Base-by-base conservation (phyloP, 1,284 basidiomycete genomes). In the Ustilago tritici region DNA sequence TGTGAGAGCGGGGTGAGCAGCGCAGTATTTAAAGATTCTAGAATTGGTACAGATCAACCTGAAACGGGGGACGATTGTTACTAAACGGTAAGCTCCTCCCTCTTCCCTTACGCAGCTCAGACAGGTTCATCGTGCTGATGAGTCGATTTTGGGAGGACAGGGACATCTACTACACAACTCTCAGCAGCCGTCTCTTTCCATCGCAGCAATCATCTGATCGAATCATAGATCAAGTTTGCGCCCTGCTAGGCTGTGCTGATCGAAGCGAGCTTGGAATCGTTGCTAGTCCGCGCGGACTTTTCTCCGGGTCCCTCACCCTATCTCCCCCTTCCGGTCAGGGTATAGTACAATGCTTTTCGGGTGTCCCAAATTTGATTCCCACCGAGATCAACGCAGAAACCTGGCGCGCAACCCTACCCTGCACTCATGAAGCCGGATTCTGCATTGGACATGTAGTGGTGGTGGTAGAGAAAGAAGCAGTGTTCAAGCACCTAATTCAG, bases 381-480 rank as follows among this genome's bases (percentile, higher is more conserved):
- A n/a, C 64, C 28, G 66, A 73, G 46, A 43, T 70, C 1, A n/a
- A 5, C 15, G n/a, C 35, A 4, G 32, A 14, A 4, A 12, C 15
- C 4, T 72, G 65, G 56, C 23, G 40, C 2, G 59, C 76, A 4
- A 32, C 23, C 10, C n/a, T 65, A 17, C n/a, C 2, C 17, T 63
- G 61, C 43, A n/a, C 6, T 12, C 19, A 19, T 2, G 6, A 43
- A 23, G 23, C 12, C 15, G 12, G 9, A 32, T 23, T 11, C 17
- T 61, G 50, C 6, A 19, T n/a, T 1, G 74, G 57, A 3, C 50
- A 62, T 7, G 64, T 77, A 31, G 62, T 81, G n/a, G 49, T 84
- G 8, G 56, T 84, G 2, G 82, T 84, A 4, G 83, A 84, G 65
- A 84, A 84, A 41, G 81, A 83, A 38, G 79, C 82, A 0, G 70